These are phyloP conservation scores for Candida sp. DNA, from an alignment of 1,139 yeast species.

Conservation along the genomic window DNA sequence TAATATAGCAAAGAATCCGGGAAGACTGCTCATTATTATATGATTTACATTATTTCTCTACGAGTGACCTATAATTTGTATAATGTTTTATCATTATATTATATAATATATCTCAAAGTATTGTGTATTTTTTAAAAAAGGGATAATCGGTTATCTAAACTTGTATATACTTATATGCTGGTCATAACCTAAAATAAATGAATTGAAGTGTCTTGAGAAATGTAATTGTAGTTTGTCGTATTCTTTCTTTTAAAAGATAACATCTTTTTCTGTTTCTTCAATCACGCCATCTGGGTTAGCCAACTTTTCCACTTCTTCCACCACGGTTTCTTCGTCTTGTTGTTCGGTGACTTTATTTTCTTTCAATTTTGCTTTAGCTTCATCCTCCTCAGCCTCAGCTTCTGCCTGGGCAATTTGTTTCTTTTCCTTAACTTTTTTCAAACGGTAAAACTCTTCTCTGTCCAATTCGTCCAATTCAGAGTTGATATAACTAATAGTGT, in stretches of 20 bases:
- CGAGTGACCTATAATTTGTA: no score
- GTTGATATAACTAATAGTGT: conserved; percentile 88
- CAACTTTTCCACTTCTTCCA: conserved; percentile 21
- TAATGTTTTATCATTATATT: no score
- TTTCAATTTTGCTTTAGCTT: conserved; percentile 9
- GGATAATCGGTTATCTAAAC: no score
- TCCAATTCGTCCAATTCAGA: conserved; percentile 97
- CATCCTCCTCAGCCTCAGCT: conserved; percentile 51
- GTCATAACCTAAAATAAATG: background rate
- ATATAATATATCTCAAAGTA: no score
- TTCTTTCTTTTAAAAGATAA: conserved; percentile 27
- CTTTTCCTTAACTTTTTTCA: conserved; percentile 96
- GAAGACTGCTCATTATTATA: no score
- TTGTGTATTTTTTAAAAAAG: no score
- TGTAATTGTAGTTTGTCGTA: no score
- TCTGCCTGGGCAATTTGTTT: conserved; percentile 76
- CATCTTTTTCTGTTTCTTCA: conserved; percentile 42
- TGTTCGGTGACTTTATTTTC: conserved; percentile 13
- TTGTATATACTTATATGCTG: no score
- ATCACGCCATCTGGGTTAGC: conserved; percentile 19
- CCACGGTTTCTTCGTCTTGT: conserved; percentile 16
- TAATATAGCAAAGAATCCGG: no score
- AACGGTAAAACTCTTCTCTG: conserved; percentile 95
- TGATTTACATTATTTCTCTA: no score
- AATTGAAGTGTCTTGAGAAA: background rate